Conservation (phyloP, 495 filamentous ascomycete species). For the Parathielavia hyrcaniae region DNA sequence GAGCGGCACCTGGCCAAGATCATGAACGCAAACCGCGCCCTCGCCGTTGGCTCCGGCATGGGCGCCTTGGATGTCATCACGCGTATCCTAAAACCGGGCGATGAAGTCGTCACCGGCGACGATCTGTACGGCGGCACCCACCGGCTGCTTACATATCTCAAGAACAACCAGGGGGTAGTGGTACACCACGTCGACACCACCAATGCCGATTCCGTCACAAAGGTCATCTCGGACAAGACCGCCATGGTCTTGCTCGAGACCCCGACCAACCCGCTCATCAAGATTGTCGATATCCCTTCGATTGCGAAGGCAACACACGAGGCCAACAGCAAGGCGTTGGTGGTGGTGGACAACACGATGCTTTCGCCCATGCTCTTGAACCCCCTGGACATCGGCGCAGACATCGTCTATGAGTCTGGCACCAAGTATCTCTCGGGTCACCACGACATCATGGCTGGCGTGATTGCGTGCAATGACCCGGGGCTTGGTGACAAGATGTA, state of each 20-base stretch:
- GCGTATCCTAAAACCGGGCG: slow-evolving; percentile 83
- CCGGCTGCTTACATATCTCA: slow-evolving; percentile 84
- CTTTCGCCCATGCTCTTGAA: slow-evolving; percentile 87
- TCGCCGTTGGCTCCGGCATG: slow-evolving; percentile 95
- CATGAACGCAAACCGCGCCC: slow-evolving; percentile 85
- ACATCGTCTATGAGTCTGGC: slow-evolving; percentile 94
- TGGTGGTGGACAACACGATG: slow-evolving; percentile 97
- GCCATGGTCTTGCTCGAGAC: slow-evolving; percentile 95
- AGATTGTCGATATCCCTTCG: slow-evolving; percentile 82
- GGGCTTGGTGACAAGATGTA: slow-evolving; percentile 80
- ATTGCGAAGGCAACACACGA: slow-evolving; percentile 72
- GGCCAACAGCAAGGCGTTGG: slow-evolving; percentile 71
- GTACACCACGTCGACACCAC: slow-evolving; percentile 98
- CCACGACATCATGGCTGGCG: slow-evolving; percentile 97
- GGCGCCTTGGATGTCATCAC: slow-evolving; percentile 94
- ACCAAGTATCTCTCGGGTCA: slow-evolving; percentile 98
- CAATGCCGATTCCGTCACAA: slow-evolving; percentile 55
- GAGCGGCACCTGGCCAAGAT: slow-evolving; percentile 98
- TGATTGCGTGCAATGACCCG: slow-evolving; percentile 80
- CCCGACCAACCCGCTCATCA: slow-evolving; percentile 95
- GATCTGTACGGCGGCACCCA: slow-evolving; percentile 96
- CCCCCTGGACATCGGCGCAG: slow-evolving; percentile 87
- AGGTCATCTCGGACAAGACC: slow-evolving; percentile 69
- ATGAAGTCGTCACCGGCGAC: slow-evolving; percentile 95
- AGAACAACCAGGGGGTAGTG: slow-evolving; percentile 76